Evolutionary conservation across 768 basidiomycete genomes (phyloP).

Genomic region (Rhodocollybia butyracea): DNA sequence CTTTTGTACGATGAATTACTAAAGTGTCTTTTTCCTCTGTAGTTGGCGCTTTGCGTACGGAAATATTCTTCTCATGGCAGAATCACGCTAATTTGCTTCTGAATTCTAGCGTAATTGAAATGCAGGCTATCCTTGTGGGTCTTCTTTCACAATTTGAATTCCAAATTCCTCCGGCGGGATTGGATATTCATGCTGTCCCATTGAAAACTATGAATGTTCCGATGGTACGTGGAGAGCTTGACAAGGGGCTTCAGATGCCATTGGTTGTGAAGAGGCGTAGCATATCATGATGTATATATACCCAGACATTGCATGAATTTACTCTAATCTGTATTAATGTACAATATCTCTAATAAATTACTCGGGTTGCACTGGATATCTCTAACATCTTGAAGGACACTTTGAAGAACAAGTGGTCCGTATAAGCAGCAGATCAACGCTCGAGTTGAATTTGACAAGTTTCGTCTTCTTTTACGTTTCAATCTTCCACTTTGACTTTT

Average conservation of each 20-base stretch:
- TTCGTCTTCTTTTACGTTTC: no score
- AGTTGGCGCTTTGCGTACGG: slow-evolving; percentile 20
- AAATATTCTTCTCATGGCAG: no score
- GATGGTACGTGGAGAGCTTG: neutral
- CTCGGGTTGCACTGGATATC: no score
- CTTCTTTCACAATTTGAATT: slow-evolving; percentile 37
- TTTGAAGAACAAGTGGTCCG: no score
- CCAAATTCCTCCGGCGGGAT: slow-evolving; percentile 21
- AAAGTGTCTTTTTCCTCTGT: neutral
- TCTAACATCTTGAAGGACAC: no score
- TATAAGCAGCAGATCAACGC: no score
- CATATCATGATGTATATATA: neutral
- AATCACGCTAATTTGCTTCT: no score
- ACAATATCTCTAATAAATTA: no score
- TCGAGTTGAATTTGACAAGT: no score
- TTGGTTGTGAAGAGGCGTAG: slow-evolving; percentile 4
- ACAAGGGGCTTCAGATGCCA: slow-evolving; percentile 7
- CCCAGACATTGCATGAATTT: neutral
- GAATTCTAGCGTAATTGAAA: slow-evolving; percentile 34
- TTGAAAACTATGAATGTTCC: neutral
- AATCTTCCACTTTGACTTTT: no score
- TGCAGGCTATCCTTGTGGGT: slow-evolving; percentile 41
- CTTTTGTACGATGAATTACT: slow-evolving; percentile 2
- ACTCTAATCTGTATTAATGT: no score
- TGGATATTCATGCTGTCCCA: neutral